These are phyloP conservation scores for Aspergillus sp. DNA, from an alignment of 2,329 filamentous ascomycete genomes.

Conservation along the genomic window DNA sequence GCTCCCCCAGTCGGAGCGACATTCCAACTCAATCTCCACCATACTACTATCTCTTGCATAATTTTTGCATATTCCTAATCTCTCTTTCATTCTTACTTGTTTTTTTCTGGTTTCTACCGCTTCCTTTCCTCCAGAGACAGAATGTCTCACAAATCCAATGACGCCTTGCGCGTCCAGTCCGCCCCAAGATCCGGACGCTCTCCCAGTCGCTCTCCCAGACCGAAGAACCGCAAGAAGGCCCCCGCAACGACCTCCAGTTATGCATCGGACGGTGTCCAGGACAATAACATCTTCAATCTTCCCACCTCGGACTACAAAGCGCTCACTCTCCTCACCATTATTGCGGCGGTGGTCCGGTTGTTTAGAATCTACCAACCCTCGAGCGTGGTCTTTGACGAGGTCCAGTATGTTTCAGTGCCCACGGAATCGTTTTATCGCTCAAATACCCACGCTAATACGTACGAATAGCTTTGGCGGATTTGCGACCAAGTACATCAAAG, in stretches of 20 bases:
- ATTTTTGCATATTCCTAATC: not conserved
- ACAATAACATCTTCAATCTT: constrained; percentile 90
- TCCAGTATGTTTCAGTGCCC: constrained; percentile 69
- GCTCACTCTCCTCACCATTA: constrained; percentile 66
- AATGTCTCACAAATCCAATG: constrained; percentile 32
- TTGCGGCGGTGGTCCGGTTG: constrained; percentile 77
- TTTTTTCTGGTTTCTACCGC: constrained; percentile 14
- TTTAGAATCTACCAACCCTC: constrained; percentile 95
- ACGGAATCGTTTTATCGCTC: not conserved
- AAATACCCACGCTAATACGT: constrained; percentile 5
- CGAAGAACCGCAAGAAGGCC: constrained; percentile 34
- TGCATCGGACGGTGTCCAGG: constrained; percentile 58
- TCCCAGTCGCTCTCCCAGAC: constrained; percentile 38
- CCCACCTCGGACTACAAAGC: constrained; percentile 80
- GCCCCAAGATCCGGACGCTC: constrained; percentile 33
- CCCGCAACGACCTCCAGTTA: constrained; percentile 37
- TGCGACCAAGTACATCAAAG: constrained; percentile 98
- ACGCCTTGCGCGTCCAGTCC: constrained; percentile 36
- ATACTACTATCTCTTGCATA: constrained; percentile 1
- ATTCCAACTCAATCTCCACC: constrained; percentile 11
- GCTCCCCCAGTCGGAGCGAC: constrained; percentile 16
- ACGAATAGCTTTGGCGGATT: constrained; percentile 85
- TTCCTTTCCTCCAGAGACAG: constrained; percentile 10
- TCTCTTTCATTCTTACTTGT: constrained; percentile 3
- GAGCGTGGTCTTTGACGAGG: constrained; percentile 98